These are phyloP conservation scores for Ophiocordyceps camponoti-saundersi DNA, from an alignment of 2,329 filamentous ascomycete genomes.

Conservation along the genomic window DNA sequence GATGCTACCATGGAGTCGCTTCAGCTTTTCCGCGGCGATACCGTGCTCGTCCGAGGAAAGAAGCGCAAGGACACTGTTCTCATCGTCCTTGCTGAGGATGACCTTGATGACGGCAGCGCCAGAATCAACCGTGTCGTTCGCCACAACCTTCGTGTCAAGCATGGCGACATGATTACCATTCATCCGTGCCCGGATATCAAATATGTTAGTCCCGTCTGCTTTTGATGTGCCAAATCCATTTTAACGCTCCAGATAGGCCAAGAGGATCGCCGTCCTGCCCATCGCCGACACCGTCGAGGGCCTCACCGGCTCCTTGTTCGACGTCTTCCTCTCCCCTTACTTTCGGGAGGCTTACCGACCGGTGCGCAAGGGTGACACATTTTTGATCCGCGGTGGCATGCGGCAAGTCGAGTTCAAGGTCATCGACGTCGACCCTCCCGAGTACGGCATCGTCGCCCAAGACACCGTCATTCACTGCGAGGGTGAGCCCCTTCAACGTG, in stretches of 20 bases:
- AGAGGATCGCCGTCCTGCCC: constrained; percentile 94
- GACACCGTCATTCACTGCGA: constrained; percentile 99
- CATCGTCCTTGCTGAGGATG: constrained; percentile 93
- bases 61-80: constrained; percentile 98
- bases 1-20: constrained; percentile 98
- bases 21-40: constrained; percentile 96
- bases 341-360: constrained; percentile 98
- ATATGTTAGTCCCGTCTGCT: constrained; percentile 56
- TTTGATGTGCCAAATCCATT: neutral
- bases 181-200: constrained; percentile 98
- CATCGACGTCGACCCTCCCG: constrained; percentile 92
- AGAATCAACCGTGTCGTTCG: constrained; percentile 97
- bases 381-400: constrained; percentile 96
- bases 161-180: constrained; percentile 93
- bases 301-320: constrained; percentile 91
- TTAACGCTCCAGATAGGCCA: constrained; percentile 47
- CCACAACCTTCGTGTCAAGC: constrained; percentile 96
- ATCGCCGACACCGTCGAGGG: constrained; percentile 98
- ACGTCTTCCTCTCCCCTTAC: constrained; percentile 97
- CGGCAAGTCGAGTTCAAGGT: constrained; percentile 99
- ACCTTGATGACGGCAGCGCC: constrained; percentile 91
- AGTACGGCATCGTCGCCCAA: constrained; percentile 97
- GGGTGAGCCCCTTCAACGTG: constrained; percentile 71
- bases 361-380: constrained; percentile 91
- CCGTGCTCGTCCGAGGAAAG: constrained; percentile 95